Conservation (phyloP, 768 basidiomycete genomes). For the Baorangia bicolor region DNA sequence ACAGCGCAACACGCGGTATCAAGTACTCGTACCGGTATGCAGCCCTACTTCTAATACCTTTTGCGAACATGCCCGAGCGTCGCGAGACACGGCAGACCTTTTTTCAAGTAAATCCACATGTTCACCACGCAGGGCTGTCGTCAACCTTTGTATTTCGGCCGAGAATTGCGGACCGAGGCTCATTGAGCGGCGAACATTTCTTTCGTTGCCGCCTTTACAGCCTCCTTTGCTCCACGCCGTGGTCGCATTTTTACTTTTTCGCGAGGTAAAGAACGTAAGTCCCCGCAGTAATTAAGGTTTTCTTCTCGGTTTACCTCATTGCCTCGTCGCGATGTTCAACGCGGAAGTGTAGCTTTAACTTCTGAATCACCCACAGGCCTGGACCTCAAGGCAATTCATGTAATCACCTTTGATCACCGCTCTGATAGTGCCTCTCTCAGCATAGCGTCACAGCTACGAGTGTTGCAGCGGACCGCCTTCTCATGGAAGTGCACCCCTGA, state of each 20-base stretch:
- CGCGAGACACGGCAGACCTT: not conserved
- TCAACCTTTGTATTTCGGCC: conserved; percentile 4
- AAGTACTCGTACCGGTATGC: not conserved
- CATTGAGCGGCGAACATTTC: conserved; percentile 24
- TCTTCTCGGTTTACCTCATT: conserved; percentile 15
- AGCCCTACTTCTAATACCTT: not conserved
- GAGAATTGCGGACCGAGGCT: conserved; percentile 24
- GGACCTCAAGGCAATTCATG: conserved; percentile 1
- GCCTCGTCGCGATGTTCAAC: conserved; percentile 1
- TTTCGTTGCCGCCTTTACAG: conserved; percentile 12
- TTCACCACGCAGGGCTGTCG: not conserved
- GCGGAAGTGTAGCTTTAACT: not conserved
- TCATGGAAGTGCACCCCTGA: not conserved
- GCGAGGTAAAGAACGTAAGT: conserved; percentile 27
- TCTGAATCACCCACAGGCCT: not conserved
- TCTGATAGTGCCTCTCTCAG: not conserved
- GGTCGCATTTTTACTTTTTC: conserved; percentile 14
- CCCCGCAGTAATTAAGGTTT: conserved; percentile 9
- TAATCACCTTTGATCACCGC: conserved; percentile 15
- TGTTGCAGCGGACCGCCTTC: not conserved
- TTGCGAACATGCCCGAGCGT: not conserved
- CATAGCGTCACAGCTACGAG: not conserved
- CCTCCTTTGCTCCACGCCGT: conserved; percentile 22
- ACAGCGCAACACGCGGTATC: not conserved
- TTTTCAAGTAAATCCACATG: conserved; percentile 1